Evolutionary conservation across 352 stramenopile species (phyloP).

Genomic region (Phytophthora crassamura): DNA sequence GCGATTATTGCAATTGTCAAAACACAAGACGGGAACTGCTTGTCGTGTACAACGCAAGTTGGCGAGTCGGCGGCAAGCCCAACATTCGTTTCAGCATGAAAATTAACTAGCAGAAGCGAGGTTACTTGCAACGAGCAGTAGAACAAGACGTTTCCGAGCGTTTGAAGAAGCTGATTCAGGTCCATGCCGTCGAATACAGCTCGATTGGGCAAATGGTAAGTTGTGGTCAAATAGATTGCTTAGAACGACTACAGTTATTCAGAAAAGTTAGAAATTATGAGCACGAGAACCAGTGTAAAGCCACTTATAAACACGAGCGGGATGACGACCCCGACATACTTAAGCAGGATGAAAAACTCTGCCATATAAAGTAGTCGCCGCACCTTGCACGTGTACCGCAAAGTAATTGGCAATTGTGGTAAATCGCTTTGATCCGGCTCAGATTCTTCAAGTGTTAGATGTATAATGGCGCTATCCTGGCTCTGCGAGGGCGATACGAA

Average conservation of each 20-base stretch:
- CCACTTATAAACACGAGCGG: neutral
- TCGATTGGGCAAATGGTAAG: constrained; percentile 16
- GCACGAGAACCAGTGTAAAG: neutral
- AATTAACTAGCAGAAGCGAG: neutral
- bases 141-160: constrained; percentile 4
- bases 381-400: neutral
- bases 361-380: constrained; percentile 4
- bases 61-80: constrained; percentile 10
- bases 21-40: constrained; percentile 37
- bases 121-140: constrained; percentile 10
- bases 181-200: constrained; percentile 1
- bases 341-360: constrained; percentile 3
- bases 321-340: constrained; percentile 7
- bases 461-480: too few species aligned
- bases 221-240: neutral
- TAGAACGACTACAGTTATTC: neutral
- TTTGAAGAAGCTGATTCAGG: neutral
- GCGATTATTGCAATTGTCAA: constrained; percentile 36
- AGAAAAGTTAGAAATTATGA: neutral
- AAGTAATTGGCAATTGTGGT: too few species aligned
- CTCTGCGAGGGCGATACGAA: too few species aligned
- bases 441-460: too few species aligned
- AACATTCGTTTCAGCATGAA: neutral
- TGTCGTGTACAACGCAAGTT: constrained; percentile 46
- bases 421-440: too few species aligned